These are phyloP conservation scores for Halophytophthora polymorphica DNA, from an alignment of 352 stramenopile genomes.

Conservation along the genomic window DNA sequence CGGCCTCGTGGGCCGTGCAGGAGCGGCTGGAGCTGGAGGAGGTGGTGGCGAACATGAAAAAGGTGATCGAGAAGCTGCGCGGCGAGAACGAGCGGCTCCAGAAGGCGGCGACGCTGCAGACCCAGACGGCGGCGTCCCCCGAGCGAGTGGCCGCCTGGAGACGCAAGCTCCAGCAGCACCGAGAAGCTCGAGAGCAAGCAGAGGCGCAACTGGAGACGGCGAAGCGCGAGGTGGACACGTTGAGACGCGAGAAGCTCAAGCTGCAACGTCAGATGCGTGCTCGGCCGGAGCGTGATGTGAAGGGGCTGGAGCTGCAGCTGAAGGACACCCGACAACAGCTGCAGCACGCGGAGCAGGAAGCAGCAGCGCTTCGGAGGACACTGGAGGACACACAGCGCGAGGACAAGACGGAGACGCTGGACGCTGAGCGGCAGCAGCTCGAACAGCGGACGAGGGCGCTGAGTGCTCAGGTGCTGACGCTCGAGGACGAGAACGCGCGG, in stretches of 20 bases:
- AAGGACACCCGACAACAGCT: constrained; percentile 27
- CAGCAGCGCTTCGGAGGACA: constrained; percentile 14
- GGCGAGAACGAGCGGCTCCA: constrained; percentile 66
- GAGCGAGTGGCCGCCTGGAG: constrained; percentile 42
- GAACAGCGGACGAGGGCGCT: constrained; percentile 33
- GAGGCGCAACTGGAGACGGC: constrained; percentile 40
- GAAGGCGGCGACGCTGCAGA: constrained; percentile 13
- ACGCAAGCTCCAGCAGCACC: constrained; percentile 44
- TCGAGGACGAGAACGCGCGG: constrained; percentile 73
- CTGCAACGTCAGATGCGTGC: constrained; percentile 48
- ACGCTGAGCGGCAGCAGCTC: constrained; percentile 5
- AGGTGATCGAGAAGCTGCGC: constrained; percentile 75
- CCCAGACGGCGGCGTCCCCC: constrained; percentile 28
- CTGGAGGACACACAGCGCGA: constrained; percentile 2
- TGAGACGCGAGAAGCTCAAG: constrained; percentile 49
- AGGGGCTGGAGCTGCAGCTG: constrained; percentile 12
- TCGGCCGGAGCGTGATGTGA: constrained; percentile 13
- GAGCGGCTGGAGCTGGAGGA: constrained; percentile 67
- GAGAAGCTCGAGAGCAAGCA: constrained; percentile 37
- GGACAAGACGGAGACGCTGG: constrained; percentile 1
- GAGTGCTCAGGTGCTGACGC: constrained; percentile 29
- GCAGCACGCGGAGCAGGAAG: constrained; percentile 14
- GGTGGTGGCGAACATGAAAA: constrained; percentile 82
- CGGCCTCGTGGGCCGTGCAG: constrained; percentile 15
- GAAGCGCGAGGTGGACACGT: constrained; percentile 29